Percentiles rank a stretch among this genome's conserved stretches.
phyloP scores from a whole-genome alignment of 75 land plant genomes.

The Azolla pinnata region DNA sequence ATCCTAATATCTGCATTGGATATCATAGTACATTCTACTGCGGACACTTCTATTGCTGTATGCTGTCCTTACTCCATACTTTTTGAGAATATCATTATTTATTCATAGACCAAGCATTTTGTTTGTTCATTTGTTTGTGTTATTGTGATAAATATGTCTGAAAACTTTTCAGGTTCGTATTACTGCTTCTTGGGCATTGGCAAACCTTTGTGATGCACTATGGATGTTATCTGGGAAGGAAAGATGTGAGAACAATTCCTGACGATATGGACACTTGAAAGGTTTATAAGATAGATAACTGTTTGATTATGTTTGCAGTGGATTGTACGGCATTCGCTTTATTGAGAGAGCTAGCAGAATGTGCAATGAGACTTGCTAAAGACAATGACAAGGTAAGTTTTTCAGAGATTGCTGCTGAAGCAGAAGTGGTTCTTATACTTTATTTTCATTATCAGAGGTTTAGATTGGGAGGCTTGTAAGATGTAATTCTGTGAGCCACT shows the following conservation, averaged over 20 bases:
- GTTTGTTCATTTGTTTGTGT: not conserved
- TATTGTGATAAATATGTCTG: not conserved
- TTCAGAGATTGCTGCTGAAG: no score
- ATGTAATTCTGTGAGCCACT: no score
- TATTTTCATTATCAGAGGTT: no score
- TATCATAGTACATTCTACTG: constrained; percentile 6
- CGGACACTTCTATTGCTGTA: constrained; percentile 14
- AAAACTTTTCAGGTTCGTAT: constrained; percentile 58
- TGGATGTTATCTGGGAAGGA: constrained; percentile 29
- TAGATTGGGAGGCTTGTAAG: no score
- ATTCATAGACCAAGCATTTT: not conserved
- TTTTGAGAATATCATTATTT: not conserved
- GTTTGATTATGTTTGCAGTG: constrained; percentile 19
- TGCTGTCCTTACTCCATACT: not conserved
- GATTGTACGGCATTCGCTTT: constrained; percentile 7
- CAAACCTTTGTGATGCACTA: constrained; percentile 88
- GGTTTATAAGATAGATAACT: no score
- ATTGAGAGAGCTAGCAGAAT: constrained; percentile 39
- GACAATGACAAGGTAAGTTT: constrained; percentile 36
- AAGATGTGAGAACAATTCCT: no score
- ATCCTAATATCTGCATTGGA: constrained; percentile 8
- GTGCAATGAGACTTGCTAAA: constrained; percentile 63
- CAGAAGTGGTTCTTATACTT: no score
- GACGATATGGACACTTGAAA: no score
- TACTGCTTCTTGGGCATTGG: constrained; percentile 89